Evolutionary conservation across 1,284 basidiomycete species (phyloP), one percentile per base, ranked within the genome.

Genomic region (Ceraceosorus guamensis): DNA sequence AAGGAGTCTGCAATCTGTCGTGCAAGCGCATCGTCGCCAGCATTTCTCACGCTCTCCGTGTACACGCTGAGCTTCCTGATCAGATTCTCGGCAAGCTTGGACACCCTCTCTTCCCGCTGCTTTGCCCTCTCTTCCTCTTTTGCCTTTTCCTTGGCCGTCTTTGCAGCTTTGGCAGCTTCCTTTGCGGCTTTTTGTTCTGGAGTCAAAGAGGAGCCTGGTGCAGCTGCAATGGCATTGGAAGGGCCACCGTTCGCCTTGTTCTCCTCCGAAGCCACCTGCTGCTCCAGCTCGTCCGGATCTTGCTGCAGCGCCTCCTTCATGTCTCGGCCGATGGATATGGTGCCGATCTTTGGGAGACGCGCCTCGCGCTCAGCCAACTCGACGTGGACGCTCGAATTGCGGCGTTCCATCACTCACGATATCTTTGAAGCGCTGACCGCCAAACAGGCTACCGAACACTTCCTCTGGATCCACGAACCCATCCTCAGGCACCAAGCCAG

Each of bases 291-390:
- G 54, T 87, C 85, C 50, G 88, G 88, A 14, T 89, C 91, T 71
- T 93, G 88, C 73, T 98, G 92, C 72, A 99, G 80, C 5, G 91
- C 92, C 5, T 90, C 84, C 80, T 99, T 99, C 95, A 99, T 97
- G 71, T 98, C 93, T 67, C 84, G 84, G 35, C 91, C 92, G 66
- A 91, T 79, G 54, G 86, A 87, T 66, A 89, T 87, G 53, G 85
- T 82, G 8, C 88, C 87, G 65, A 90, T 90, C 58, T 60, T 53
- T 10, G 48, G 34, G 5, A 55, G 53, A 24, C 32, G 10, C 3
- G 24, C 24, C 1, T 24, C 24, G 24, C 24, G 24, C 24, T 24
- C 24, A 24, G 24, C 24, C 24, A 11, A 6, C 5, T 32, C 24
- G 16, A 11, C 24, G n/a, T 16, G n/a, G n/a, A 24, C 8, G 8